Conservation (phyloP, 1,284 basidiomycete species). For the Ganoderma sinense region DNA sequence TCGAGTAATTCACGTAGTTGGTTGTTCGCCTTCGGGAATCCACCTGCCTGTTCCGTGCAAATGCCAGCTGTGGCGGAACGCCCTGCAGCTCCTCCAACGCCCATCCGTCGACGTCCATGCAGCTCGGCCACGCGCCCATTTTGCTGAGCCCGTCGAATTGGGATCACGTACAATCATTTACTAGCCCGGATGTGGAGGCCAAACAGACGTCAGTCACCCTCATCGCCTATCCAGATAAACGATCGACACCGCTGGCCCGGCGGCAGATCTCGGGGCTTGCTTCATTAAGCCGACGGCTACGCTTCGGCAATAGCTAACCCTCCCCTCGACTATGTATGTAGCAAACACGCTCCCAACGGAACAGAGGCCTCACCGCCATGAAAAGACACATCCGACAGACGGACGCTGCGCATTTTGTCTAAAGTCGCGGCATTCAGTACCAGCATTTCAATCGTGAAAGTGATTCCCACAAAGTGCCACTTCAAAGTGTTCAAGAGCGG, state of each 20-base stretch:
- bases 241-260: conserved; percentile 9
- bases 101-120: background rate
- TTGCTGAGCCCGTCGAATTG: background rate
- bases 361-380: background rate
- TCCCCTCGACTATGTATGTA: background rate
- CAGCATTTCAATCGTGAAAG: background rate
- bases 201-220: conserved; percentile 8
- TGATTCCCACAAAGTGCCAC: background rate
- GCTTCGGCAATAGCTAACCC: background rate
- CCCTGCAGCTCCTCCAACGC: background rate
- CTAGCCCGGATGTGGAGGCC: conserved; percentile 20
- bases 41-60: background rate
- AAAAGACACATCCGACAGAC: background rate
- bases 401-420: background rate
- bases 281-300: background rate
- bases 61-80: background rate
- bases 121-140: background rate
- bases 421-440: background rate
- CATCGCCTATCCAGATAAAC: conserved; percentile 12
- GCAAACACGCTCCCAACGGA: background rate
- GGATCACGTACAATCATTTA: background rate
- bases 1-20: background rate
- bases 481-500: background rate
- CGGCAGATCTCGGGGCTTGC: conserved; percentile 14
- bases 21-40: background rate